A percentile compares a stretch with the other conserved stretches of the same genome.
phyloP scores from a whole-genome alignment of 129 eudicot genomes.

The Heracleum sosnowskyi region DNA sequence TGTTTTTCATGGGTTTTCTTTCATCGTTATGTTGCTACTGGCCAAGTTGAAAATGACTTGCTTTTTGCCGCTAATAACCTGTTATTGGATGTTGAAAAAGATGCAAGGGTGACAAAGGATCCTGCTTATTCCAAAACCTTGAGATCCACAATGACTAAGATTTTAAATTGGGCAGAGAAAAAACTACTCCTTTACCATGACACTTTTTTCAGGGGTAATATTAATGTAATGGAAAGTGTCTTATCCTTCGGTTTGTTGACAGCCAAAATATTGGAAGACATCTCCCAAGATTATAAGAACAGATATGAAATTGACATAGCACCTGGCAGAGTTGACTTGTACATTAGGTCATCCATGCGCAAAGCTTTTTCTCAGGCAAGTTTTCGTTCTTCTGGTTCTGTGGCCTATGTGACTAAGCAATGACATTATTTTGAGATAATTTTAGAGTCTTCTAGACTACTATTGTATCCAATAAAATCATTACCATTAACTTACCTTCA shows the following conservation, averaged over 20 bases:
- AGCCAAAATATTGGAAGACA: slow-evolving; percentile 78
- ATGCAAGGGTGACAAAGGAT: slow-evolving; percentile 79
- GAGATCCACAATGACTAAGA: slow-evolving; percentile 70
- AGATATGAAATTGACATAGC: slow-evolving; percentile 83
- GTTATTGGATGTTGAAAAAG: slow-evolving; percentile 85
- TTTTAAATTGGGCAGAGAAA: slow-evolving; percentile 94
- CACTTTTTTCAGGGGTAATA: slow-evolving; percentile 63
- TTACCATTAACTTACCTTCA: background rate
- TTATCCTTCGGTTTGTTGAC: slow-evolving; percentile 75
- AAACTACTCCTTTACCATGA: slow-evolving; percentile 88
- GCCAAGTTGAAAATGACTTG: slow-evolving; percentile 66
- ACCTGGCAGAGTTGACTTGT: slow-evolving; percentile 78
- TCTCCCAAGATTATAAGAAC: slow-evolving; percentile 80
- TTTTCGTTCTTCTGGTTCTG: background rate
- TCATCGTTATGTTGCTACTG: slow-evolving; percentile 75
- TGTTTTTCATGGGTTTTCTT: slow-evolving; percentile 87
- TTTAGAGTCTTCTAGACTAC: background rate
- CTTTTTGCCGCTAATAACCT: slow-evolving; percentile 85
- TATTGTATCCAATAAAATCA: background rate
- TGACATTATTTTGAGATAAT: background rate
- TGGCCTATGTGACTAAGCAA: background rate
- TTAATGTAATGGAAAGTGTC: slow-evolving; percentile 71
- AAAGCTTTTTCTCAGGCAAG: slow-evolving; percentile 96
- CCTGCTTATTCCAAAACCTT: slow-evolving; percentile 58
- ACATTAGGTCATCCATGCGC: slow-evolving; percentile 87